phyloP scores from a whole-genome alignment of 2,329 filamentous ascomycete genomes.

The Diaporthe ampelina region DNA sequence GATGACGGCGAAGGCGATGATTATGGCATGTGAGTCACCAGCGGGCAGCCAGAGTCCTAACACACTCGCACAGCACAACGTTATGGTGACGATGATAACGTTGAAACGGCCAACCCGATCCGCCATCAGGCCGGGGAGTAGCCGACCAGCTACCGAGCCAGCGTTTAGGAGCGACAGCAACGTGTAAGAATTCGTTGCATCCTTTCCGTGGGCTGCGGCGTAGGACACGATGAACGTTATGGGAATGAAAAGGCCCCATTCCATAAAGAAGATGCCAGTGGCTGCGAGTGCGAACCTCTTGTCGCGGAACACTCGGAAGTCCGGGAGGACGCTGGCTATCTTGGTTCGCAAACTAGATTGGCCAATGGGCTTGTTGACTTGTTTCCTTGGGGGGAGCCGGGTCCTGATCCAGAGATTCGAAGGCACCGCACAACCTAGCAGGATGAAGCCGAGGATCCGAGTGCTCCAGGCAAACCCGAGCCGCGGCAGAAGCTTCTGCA shows the following conservation, averaged over 20 bases:
- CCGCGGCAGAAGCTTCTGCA: slow-evolving; percentile 60
- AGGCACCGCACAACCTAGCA: slow-evolving; percentile 61
- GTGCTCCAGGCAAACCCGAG: slow-evolving; percentile 65
- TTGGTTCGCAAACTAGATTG: slow-evolving; percentile 11
- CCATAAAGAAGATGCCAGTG: slow-evolving; percentile 76
- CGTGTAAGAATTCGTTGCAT: slow-evolving; percentile 75
- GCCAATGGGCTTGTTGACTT: slow-evolving; percentile 43
- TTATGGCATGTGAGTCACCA: slow-evolving; percentile 64
- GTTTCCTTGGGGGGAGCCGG: slow-evolving; percentile 63
- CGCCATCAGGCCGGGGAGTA: slow-evolving; percentile 80
- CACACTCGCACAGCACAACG: slow-evolving; percentile 65
- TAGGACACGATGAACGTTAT: slow-evolving; percentile 84
- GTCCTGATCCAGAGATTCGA: slow-evolving; percentile 64
- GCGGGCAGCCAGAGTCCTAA: slow-evolving; percentile 81
- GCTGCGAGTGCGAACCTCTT: slow-evolving; percentile 72
- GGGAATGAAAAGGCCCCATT: slow-evolving; percentile 80
- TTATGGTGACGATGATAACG: slow-evolving; percentile 78
- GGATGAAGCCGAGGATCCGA: slow-evolving; percentile 64
- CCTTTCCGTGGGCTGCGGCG: slow-evolving; percentile 72
- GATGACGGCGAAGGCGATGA: slow-evolving; percentile 77
- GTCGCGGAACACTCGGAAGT: slow-evolving; percentile 73
- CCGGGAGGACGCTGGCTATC: slow-evolving; percentile 62
- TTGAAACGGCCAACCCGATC: slow-evolving; percentile 87
- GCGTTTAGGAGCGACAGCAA: slow-evolving; percentile 86
- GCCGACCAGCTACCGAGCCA: slow-evolving; percentile 82